phyloP scores from a whole-genome alignment of 2,329 filamentous ascomycete genomes.

The Fusarium udum region DNA sequence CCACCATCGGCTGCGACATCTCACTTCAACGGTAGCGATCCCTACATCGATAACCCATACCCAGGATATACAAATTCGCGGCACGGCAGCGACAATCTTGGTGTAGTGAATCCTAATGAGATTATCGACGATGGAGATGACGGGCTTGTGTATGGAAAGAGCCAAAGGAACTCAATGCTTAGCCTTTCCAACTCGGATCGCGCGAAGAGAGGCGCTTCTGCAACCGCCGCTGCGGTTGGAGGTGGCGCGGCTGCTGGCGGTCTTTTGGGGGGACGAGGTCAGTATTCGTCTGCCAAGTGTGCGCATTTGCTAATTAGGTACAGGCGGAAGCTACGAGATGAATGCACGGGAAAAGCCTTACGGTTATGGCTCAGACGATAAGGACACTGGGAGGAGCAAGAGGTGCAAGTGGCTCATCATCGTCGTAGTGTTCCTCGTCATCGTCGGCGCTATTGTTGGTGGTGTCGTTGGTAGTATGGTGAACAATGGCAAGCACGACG shows the following conservation, averaged over 20 bases:
- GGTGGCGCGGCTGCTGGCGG: constrained; percentile 55
- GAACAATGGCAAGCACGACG: constrained; percentile 49
- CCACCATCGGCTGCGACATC: constrained; percentile 26
- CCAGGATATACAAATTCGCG: constrained; percentile 59
- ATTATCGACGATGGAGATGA: constrained; percentile 92
- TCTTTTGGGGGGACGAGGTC: constrained; percentile 46
- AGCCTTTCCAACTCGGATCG: constrained; percentile 61
- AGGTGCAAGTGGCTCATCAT: constrained; percentile 78
- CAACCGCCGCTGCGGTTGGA: constrained; percentile 56
- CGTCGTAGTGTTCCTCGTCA: constrained; percentile 67
- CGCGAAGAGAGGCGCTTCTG: constrained; percentile 34
- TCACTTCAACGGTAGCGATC: constrained; percentile 46
- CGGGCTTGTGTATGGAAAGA: constrained; percentile 68
- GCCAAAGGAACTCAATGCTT: constrained; percentile 66
- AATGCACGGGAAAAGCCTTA: constrained; percentile 68
- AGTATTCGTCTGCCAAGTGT: neutral
- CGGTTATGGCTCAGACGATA: constrained; percentile 68
- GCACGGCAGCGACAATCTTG: constrained; percentile 60
- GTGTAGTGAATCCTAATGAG: constrained; percentile 77
- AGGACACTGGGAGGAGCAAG: constrained; percentile 68
- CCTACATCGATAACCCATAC: constrained; percentile 74
- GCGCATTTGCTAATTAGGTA: constrained; percentile 13
- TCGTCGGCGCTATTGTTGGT: constrained; percentile 76
- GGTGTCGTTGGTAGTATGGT: constrained; percentile 79
- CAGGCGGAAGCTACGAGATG: constrained; percentile 47